These are phyloP conservation scores for Entomortierella lignicola DNA, from an alignment of 192 early-diverging fungal genomes.

Conservation along the genomic window DNA sequence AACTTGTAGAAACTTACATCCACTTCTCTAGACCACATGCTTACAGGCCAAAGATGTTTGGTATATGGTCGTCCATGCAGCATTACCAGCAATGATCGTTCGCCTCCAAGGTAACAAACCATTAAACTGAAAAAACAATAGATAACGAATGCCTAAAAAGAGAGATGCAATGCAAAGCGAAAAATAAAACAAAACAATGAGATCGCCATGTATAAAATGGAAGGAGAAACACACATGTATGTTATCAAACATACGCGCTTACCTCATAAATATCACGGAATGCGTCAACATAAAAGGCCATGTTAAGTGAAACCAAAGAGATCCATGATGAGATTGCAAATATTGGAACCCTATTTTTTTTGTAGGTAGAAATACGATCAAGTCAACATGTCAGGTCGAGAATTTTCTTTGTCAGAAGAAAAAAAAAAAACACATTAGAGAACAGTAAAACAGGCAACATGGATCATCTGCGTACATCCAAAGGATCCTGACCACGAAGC, in stretches of 20 bases:
- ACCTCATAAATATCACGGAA: slow-evolving; percentile 92
- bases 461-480: slow-evolving; percentile 33
- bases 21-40: slow-evolving; percentile 76
- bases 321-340: slow-evolving; percentile 87
- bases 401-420: not conserved
- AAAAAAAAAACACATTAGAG: not conserved
- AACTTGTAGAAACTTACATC: no score
- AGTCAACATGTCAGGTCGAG: no score
- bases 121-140: slow-evolving; percentile 94
- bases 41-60: slow-evolving; percentile 85
- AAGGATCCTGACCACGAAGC: slow-evolving; percentile 45
- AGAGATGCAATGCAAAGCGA: no score
- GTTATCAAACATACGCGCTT: no score
- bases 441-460: not conserved
- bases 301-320: slow-evolving; percentile 73
- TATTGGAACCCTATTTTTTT: slow-evolving; percentile 78
- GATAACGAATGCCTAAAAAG: slow-evolving; percentile 84
- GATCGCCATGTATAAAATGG: not conserved
- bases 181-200: not conserved
- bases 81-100: slow-evolving; percentile 83
- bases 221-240: no score
- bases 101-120: slow-evolving; percentile 90
- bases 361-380: no score
- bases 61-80: slow-evolving; percentile 82
- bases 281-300: slow-evolving; percentile 87